Percentiles rank a stretch among this genome's conserved stretches.
Evolutionary conservation across 1,284 basidiomycete genomes (phyloP).

Genomic region (Ceratobasidium sp.): DNA sequence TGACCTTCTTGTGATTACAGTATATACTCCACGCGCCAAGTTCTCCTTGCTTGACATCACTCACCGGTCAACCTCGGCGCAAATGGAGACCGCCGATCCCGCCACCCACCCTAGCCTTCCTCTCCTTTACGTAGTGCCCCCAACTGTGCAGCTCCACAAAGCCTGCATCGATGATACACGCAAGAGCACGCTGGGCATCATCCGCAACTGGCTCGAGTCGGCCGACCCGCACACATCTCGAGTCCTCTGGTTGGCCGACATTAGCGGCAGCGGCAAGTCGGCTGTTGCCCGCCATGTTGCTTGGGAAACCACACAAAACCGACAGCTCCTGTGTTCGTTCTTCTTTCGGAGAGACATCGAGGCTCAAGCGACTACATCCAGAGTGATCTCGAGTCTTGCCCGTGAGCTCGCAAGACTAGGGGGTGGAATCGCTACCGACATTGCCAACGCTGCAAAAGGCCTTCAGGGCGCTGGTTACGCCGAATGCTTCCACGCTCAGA

Average conservation of each 20-base stretch:
- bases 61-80: background rate
- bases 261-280: conserved; percentile 33
- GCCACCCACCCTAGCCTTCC: background rate
- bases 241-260: conserved; percentile 26
- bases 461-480: background rate
- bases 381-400: background rate
- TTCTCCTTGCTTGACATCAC: background rate
- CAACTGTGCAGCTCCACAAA: background rate
- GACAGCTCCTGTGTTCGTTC: conserved; percentile 21
- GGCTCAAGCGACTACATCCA: background rate
- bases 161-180: conserved; percentile 21
- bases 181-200: background rate
- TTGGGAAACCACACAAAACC: background rate
- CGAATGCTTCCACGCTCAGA: background rate
- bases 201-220: background rate
- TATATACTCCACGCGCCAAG: background rate
- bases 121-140: conserved; percentile 4
- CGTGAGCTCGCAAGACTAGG: background rate
- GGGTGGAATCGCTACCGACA: background rate
- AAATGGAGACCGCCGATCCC: background rate
- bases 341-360: conserved; percentile 28
- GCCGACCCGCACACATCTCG: background rate
- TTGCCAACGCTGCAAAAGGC: background rate
- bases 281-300: conserved; percentile 23
- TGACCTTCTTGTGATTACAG: background rate